Base-by-base conservation (phyloP, 257 asterid species). In the Plantago ovata region DNA sequence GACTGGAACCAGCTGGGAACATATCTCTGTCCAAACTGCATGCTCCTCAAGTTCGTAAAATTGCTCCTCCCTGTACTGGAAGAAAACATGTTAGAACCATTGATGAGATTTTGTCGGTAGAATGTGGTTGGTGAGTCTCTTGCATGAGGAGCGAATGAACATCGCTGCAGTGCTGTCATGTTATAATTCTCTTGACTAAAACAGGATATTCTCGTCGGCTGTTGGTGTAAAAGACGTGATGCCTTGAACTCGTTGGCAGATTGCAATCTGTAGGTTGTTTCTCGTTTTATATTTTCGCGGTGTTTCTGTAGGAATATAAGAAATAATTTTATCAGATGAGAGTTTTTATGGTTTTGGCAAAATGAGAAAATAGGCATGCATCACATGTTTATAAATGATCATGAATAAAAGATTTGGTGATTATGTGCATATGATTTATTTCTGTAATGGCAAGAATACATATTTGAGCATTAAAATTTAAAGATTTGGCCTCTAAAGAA, bases 241-340 rank as follows among this genome's bases (percentile, higher is more conserved):
- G 67, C 67, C 38, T 38, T 32, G 33, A 49, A 60, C 9, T 46
- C 63, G n/a, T 65, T 60, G 32, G n/a, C 70, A 60, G 56, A 42
- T 46, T 55, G 20, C 6, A 77, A 64, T 39, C 41, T 20, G 15
- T 39, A 38, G 24, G 64, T 38, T 3, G 44, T 38, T 55, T 79
- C 78, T 64, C 70, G 68, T 69, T 66, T 85, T 71, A 61, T 21
- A 72, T 67, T 41, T 60, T 75, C 63, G 0, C 96, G 84, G 60
- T 63, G 73, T 64, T 85, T 88, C 96, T 88, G 95, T 76, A 71
- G 46, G 58, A 57, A 58, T 33, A 64, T 8, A 10, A 33, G 43
- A 58, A 11, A 18, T 3, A 3, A 28, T 19, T 39, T 40, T 15
- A 42, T 54, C 36, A 36, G 49, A 16, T 47, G 46, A 56, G 65